Base-by-base conservation (phyloP, 106 monocot genomes). In the Allium cepa region DNA sequence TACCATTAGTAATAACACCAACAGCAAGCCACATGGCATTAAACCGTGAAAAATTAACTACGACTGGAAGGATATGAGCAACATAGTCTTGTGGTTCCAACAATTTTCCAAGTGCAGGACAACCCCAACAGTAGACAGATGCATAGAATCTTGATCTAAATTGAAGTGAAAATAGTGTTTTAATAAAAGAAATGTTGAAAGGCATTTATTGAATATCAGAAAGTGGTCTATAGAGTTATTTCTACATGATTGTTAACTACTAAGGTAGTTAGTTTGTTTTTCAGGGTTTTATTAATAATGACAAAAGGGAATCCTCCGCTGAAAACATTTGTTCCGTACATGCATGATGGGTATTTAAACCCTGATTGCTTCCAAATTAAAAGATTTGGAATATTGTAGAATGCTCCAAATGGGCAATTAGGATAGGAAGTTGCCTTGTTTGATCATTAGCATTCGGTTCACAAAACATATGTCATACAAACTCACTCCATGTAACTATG, bases 111-210 rank as follows among this genome's bases (percentile, higher is more conserved):
- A 94, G 90, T 47, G 90, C 84, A 10, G 94, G 90, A 75, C 94
- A 94, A 27, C 94, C 90, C 66, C 87, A 72, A 94, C 94, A 80
- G 90, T 90, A 74, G 90, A 76, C 17, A 94, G 52, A n/a, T 90
- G 81, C 18, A 94, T 90, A 55, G 94, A 94, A 80, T 94, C 94
- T 82, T 94, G 94, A 68, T 94, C 94, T 94, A 65, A 47, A 75
- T 51, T 22, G 51, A 52, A 67, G 51, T 50, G 22, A 50, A 11
- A 26, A 67, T 52, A 27, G 4, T 51, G 8, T 26, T 50, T 11
- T 50, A 50, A 59, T 8, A 59, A 16, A 59, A 11, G 17, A 27
- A 46, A 46, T 45, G 14, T 13, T 46, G 13, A 45, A 13, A 3
- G 28, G 62, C 45, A 49, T 5, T 49, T 47, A 17, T 48, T 10